Conservation (phyloP, 1,284 basidiomycete genomes). For the Schizophyllum commune region DNA sequence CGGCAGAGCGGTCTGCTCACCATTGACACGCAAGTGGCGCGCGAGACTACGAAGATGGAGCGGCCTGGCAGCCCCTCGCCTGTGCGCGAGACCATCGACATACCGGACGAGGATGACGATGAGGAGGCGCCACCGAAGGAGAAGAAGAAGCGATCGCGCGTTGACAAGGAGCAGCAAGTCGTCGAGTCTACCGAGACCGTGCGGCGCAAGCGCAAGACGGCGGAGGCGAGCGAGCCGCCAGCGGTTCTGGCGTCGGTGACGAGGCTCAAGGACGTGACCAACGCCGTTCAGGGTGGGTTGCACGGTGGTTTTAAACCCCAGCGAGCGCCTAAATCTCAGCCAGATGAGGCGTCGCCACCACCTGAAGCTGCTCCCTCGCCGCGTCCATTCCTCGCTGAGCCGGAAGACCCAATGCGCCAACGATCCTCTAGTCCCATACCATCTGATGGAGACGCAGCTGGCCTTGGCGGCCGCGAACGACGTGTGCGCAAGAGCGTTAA, state of each 20-base stretch:
- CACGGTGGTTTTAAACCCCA: conserved; percentile 2
- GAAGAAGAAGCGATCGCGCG: conserved; percentile 15
- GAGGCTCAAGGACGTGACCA: conserved; percentile 42
- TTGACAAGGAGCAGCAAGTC: conserved; percentile 4
- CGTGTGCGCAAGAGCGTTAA: conserved; percentile 76
- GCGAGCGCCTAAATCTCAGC: conserved; percentile 6
- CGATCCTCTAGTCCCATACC: conserved; percentile 32
- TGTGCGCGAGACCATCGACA: conserved; percentile 15
- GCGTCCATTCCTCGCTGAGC: conserved; percentile 1
- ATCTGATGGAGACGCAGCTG: conserved; percentile 23
- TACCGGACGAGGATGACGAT: conserved; percentile 11
- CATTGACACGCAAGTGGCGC: conserved; percentile 20
- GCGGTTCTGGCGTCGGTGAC: not conserved
- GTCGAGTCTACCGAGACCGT: conserved; percentile 32
- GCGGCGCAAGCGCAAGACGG: conserved; percentile 21
- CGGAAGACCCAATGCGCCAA: conserved; percentile 18
- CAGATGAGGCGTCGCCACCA: conserved; percentile 27
- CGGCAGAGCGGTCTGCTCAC: conserved; percentile 62
- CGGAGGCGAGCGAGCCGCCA: conserved; percentile 13
- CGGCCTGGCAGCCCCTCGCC: conserved; percentile 30
- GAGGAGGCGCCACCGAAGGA: conserved; percentile 23
- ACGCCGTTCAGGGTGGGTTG: conserved; percentile 24
- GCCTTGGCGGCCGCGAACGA: conserved; percentile 49
- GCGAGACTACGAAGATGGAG: conserved; percentile 21
- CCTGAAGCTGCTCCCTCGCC: conserved; percentile 26